phyloP scores from a whole-genome alignment of 2,329 filamentous ascomycete species.

The Xylaria arbuscula region DNA sequence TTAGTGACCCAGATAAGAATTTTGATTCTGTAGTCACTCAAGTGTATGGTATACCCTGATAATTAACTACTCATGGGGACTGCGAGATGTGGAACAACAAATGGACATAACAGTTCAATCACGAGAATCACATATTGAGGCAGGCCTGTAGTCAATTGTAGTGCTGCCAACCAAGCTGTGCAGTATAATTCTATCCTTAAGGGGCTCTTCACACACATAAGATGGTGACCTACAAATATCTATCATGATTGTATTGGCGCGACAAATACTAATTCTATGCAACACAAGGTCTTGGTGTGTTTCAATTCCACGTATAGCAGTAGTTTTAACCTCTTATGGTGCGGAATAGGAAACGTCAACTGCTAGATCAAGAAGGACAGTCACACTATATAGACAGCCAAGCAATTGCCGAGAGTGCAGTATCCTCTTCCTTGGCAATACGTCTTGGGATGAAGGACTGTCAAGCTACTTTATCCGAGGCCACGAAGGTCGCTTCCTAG shows the following conservation, averaged over 20 bases:
- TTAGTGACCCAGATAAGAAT: neutral
- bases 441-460: conserved; percentile 4
- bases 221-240: neutral
- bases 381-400: conserved; percentile 2
- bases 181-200: neutral
- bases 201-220: neutral
- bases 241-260: neutral
- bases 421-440: neutral
- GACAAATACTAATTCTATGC: conserved; percentile 1
- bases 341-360: conserved; percentile 12
- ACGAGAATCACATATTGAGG: neutral
- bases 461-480: conserved; percentile 2
- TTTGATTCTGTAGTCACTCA: too few species aligned
- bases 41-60: too few species aligned
- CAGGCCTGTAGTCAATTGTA: neutral
- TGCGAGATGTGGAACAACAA: neutral
- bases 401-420: conserved; percentile 17
- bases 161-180: neutral
- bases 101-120: neutral
- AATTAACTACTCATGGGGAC: too few species aligned
- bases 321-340: conserved; percentile 18
- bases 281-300: conserved; percentile 19
- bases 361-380: conserved; percentile 19
- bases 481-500: neutral
- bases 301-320: conserved; percentile 9